Percentiles rank a stretch among this genome's conserved stretches.
Conservation (phyloP, 2,329 filamentous ascomycete genomes). For the Diaporthe citrichinensis region DNA sequence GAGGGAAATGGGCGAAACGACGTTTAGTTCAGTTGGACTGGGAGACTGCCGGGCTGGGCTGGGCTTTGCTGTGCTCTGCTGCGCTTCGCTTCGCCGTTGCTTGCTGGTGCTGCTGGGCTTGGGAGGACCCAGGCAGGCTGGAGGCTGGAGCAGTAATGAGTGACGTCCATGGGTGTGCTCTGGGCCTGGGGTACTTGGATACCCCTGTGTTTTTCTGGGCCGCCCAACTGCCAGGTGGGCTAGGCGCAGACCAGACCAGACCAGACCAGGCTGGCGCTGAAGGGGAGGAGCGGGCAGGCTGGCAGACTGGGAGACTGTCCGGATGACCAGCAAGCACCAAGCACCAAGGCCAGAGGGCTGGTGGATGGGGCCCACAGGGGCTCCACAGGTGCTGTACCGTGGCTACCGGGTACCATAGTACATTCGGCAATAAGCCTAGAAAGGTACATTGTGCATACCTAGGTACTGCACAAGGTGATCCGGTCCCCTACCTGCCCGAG, state of each 20-base stretch:
- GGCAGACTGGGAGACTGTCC: background rate
- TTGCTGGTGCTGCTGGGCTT: background rate
- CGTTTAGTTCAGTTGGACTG: constrained; percentile 21
- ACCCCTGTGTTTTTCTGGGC: constrained; percentile 30
- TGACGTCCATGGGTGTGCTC: constrained; percentile 23
- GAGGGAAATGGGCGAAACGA: constrained; percentile 27
- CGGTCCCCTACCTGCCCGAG: background rate
- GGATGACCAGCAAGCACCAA: constrained; percentile 20
- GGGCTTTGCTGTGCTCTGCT: constrained; percentile 18
- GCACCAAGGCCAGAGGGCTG: constrained; percentile 17
- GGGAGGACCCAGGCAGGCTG: constrained; percentile 19
- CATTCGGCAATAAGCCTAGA: background rate
- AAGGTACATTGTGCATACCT: background rate
- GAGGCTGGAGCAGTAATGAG: constrained; percentile 24
- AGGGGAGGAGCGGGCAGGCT: constrained; percentile 13
- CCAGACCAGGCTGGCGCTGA: constrained; percentile 10
- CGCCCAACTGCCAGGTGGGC: constrained; percentile 30
- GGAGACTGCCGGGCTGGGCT: constrained; percentile 6
- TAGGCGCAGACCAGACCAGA: constrained; percentile 34
- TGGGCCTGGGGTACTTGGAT: constrained; percentile 29
- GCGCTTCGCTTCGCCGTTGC: background rate
- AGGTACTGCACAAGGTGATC: constrained; percentile 2
- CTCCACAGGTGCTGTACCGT: constrained; percentile 17
- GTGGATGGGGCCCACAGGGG: constrained; percentile 2
- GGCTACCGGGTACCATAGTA: background rate